phyloP scores from a whole-genome alignment of 306 rosid species.

The Fagus sylvatica region DNA sequence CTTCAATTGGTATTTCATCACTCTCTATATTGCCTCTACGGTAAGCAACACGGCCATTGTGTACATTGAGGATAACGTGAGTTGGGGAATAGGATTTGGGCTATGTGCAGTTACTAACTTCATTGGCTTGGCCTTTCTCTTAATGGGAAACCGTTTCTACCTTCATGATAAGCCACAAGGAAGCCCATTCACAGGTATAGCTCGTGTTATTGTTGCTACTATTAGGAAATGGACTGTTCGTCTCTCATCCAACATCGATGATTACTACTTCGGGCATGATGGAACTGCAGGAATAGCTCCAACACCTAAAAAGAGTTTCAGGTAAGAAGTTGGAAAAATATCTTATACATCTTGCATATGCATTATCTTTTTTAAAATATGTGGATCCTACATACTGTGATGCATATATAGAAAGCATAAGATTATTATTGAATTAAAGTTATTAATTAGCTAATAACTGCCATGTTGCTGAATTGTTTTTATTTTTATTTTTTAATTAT shows the following conservation, averaged over 20 bases:
- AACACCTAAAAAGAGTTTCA: conserved; percentile 22
- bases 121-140: conserved; percentile 15
- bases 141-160: conserved; percentile 21
- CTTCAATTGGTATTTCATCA: conserved; percentile 36
- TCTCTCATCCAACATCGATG: conserved; percentile 18
- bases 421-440: too few relatives aligned
- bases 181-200: conserved; percentile 17
- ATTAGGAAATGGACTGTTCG: conserved; percentile 17
- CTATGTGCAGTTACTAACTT: neutral
- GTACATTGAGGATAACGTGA: conserved; percentile 23
- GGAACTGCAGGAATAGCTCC: neutral
- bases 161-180: conserved; percentile 13
- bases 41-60: conserved; percentile 20
- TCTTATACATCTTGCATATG: too few relatives aligned
- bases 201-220: conserved; percentile 18
- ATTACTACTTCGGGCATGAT: conserved; percentile 18
- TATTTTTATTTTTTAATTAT: too few relatives aligned
- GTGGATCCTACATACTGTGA: too few relatives aligned
- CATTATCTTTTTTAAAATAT: too few relatives aligned
- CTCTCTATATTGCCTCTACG: neutral
- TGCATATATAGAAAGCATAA: too few relatives aligned
- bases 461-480: too few relatives aligned
- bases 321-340: conserved; percentile 24
- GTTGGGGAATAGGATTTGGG: conserved; percentile 23
- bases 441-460: too few relatives aligned